phyloP scores from a whole-genome alignment of 1,284 basidiomycete species.

The Leccinum brunneo-olivaceum region DNA sequence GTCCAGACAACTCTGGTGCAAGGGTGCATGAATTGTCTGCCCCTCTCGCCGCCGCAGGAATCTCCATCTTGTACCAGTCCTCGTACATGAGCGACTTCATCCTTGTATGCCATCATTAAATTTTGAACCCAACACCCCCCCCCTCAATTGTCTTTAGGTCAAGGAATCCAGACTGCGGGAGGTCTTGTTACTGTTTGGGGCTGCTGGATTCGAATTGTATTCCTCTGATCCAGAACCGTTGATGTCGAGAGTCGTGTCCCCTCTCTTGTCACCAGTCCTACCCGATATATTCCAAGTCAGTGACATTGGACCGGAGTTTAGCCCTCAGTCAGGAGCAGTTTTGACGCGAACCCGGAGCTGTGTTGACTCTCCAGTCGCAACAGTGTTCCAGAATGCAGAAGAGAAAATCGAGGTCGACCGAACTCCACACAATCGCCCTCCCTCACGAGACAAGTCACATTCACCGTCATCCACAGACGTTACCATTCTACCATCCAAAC shows the following conservation, averaged over 20 bases:
- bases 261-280: conserved; percentile 30
- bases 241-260: conserved; percentile 34
- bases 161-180: conserved; percentile 59
- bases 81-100: conserved; percentile 84
- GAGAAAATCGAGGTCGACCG: conserved; percentile 4
- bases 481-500: conserved; percentile 44
- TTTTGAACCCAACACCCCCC: not conserved
- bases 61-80: conserved; percentile 81
- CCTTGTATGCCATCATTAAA: conserved; percentile 43
- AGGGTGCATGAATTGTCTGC: conserved; percentile 74
- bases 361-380: conserved; percentile 30
- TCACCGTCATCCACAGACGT: conserved; percentile 45
- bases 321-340: conserved; percentile 35
- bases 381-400: conserved; percentile 16
- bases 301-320: conserved; percentile 33
- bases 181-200: conserved; percentile 52
- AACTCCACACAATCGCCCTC: conserved; percentile 9
- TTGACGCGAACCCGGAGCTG: conserved; percentile 40
- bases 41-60: conserved; percentile 71
- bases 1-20: conserved; percentile 60
- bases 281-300: conserved; percentile 34
- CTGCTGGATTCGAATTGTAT: conserved; percentile 64
- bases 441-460: conserved; percentile 33
- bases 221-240: conserved; percentile 44
- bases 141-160: conserved; percentile 37